phyloP scores from a whole-genome alignment of 2,329 filamentous ascomycete genomes.

The Claviceps humidiphila region DNA sequence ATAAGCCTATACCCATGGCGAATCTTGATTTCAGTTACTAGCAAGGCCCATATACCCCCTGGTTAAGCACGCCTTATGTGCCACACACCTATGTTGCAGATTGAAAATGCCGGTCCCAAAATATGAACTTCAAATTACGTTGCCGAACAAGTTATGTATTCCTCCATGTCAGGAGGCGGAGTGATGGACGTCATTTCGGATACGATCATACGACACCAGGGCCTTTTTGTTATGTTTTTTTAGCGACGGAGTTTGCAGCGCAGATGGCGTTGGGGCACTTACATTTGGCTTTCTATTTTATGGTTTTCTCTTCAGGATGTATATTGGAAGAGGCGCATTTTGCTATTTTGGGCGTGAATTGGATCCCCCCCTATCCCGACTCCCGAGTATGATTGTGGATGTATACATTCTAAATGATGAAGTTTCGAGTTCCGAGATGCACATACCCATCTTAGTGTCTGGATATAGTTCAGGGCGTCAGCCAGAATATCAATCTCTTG shows the following conservation, averaged over 20 bases:
- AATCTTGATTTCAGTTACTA: constrained; percentile 51
- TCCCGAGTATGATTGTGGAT: no score
- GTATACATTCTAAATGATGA: no score
- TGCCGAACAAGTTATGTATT: neutral
- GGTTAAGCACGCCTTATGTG: neutral
- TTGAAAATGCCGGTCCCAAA: neutral
- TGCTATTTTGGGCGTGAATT: no score
- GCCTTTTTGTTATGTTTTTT: neutral
- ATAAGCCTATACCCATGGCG: constrained; percentile 37
- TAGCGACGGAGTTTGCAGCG: constrained; percentile 7
- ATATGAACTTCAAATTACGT: neutral
- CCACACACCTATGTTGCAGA: neutral
- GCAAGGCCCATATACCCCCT: constrained; percentile 3
- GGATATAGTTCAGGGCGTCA: no score
- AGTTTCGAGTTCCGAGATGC: no score
- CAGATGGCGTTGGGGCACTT: neutral
- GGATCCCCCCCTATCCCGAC: no score
- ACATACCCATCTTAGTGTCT: no score
- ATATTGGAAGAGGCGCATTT: no score
- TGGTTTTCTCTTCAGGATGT: no score
- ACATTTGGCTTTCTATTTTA: neutral
- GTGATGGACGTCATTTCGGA: neutral
- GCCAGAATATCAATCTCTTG: no score
- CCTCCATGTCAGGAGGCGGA: no score
- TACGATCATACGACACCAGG: constrained; percentile 2